Percentiles rank a stretch among this genome's conserved stretches.
Conservation (phyloP, 2,329 filamentous ascomycete genomes). For the Parafenestella ontariensis region DNA sequence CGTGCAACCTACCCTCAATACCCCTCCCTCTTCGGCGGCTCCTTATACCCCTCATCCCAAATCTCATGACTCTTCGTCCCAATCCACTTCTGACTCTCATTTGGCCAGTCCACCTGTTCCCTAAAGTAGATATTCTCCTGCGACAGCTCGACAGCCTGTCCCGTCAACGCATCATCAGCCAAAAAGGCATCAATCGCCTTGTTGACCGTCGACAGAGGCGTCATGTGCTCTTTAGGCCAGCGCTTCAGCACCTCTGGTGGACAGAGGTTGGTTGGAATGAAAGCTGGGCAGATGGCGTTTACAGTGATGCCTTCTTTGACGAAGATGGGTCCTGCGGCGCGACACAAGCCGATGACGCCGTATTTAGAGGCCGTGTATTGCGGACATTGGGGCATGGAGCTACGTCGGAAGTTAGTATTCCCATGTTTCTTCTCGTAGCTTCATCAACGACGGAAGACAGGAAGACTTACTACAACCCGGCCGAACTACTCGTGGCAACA, state of each 20-base stretch:
- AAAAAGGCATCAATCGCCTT: constrained; percentile 50
- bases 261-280: constrained; percentile 50
- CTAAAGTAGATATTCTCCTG: constrained; percentile 53
- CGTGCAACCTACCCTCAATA: constrained; percentile 13
- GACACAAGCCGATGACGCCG: constrained; percentile 50
- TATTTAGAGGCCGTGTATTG: constrained; percentile 55
- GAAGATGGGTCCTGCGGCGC: constrained; percentile 45
- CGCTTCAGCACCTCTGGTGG: constrained; percentile 47
- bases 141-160: constrained; percentile 51
- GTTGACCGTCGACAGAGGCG: constrained; percentile 50
- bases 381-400: constrained; percentile 43
- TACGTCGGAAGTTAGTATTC: constrained; percentile 1
- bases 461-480: constrained; percentile 46
- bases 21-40: constrained; percentile 29
- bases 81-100: constrained; percentile 52
- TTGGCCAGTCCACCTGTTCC: constrained; percentile 47
- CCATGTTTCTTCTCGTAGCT: background rate
- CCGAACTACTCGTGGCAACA: constrained; percentile 49
- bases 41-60: constrained; percentile 43
- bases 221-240: constrained; percentile 51
- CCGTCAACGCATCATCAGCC: constrained; percentile 44
- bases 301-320: constrained; percentile 46
- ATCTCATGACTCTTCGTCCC: constrained; percentile 36
- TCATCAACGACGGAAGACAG: too few relatives aligned
- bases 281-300: constrained; percentile 52